These are phyloP conservation scores for Euphrasia arctica DNA, from an alignment of 305 asterid genomes.

Conservation along the genomic window DNA sequence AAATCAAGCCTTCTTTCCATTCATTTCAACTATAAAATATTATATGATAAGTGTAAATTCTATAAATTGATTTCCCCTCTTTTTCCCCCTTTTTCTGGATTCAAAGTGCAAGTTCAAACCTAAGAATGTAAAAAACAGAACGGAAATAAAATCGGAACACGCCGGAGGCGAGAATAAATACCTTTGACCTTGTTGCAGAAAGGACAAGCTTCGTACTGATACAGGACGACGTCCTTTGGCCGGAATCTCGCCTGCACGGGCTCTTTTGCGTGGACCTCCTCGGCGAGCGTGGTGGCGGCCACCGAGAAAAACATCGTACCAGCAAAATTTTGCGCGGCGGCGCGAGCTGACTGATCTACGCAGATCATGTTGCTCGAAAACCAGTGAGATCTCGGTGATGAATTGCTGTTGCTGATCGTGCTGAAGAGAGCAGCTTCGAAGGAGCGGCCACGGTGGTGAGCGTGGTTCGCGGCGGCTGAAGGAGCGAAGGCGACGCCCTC, in stretches of 20 bases:
- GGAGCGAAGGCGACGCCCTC: constrained; percentile 33
- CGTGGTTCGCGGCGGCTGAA: constrained; percentile 17
- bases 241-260: constrained; percentile 41
- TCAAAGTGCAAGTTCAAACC: constrained; percentile 20
- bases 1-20: not conserved
- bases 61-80: not conserved
- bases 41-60: not conserved
- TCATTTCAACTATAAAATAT: not conserved
- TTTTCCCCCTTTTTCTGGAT: not conserved
- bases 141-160: not conserved
- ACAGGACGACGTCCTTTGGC: constrained; percentile 73
- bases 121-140: not conserved
- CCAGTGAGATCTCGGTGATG: constrained; percentile 44
- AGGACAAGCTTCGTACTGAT: constrained; percentile 95
- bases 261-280: constrained; percentile 74
- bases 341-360: constrained; percentile 32
- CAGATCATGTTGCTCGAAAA: constrained; percentile 23
- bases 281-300: constrained; percentile 55
- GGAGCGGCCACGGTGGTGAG: constrained; percentile 30
- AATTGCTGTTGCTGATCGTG: constrained; percentile 31
- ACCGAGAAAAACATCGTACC: constrained; percentile 72
- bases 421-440: constrained; percentile 46
- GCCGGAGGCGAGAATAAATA: constrained; percentile 28
- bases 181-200: constrained; percentile 98
- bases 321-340: constrained; percentile 41